Percentiles rank a stretch among this genome's conserved stretches.
Conservation (phyloP, 2,329 filamentous ascomycete species). For the Clarireedia sp. region DNA sequence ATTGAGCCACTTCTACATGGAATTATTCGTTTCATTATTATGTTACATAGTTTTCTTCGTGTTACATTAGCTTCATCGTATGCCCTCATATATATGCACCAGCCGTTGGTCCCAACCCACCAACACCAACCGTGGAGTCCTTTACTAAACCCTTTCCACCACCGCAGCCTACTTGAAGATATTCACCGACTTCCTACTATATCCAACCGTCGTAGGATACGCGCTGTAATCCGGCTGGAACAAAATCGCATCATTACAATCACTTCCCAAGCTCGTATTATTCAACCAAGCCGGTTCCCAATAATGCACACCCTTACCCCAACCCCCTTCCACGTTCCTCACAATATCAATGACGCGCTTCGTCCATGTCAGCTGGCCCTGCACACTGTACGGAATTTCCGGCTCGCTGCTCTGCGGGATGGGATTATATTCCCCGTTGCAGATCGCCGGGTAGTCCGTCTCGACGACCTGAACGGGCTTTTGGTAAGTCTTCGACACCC, state of each 20-base stretch:
- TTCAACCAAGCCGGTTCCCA: conserved; percentile 53
- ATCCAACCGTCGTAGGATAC: conserved; percentile 7
- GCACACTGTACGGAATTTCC: conserved; percentile 52
- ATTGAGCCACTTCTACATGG: too few species aligned
- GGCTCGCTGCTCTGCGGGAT: conserved; percentile 29
- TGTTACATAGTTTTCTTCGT: too few species aligned
- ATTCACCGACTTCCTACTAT: conserved; percentile 5
- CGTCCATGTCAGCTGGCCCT: conserved; percentile 55
- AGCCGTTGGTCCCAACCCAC: too few species aligned
- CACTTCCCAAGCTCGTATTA: conserved; percentile 49
- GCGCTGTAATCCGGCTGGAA: conserved; percentile 36
- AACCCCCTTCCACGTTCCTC: conserved; percentile 42
- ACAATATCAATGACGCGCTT: conserved; percentile 51
- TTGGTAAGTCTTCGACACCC: conserved; percentile 51
- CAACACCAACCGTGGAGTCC: too few species aligned
- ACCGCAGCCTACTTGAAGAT: neutral
- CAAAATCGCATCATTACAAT: conserved; percentile 55
- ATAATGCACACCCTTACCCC: conserved; percentile 52
- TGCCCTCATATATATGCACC: too few species aligned
- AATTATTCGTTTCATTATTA: too few species aligned
- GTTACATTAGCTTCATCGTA: too few species aligned
- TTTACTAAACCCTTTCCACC: too few species aligned
- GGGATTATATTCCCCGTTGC: conserved; percentile 43
- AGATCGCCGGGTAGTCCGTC: conserved; percentile 61
- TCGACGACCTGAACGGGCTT: conserved; percentile 63